Percentiles rank a stretch among this genome's conserved stretches.
Evolutionary conservation across 805 yeast genomes (phyloP).

Genomic region (Metschnikowia santaceciliae): DNA sequence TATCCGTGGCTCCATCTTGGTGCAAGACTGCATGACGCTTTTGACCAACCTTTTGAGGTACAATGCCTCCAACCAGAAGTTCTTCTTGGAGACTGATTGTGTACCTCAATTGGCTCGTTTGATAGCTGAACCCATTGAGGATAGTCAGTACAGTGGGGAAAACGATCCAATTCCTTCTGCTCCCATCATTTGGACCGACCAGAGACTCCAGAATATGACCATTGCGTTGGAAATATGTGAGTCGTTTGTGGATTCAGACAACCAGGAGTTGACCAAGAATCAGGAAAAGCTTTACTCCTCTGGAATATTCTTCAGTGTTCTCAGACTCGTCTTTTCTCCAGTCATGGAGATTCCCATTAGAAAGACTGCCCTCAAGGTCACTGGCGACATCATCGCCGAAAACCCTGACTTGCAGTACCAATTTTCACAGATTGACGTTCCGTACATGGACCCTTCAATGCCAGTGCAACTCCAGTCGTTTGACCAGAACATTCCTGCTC

Average conservation of each 20-base stretch:
- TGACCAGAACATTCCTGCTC: conserved; percentile 55
- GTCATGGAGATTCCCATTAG: conserved; percentile 64
- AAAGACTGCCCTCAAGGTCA: conserved; percentile 63
- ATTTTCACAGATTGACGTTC: conserved; percentile 84
- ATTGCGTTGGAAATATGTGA: conserved; percentile 70
- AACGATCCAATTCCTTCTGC: conserved; percentile 15
- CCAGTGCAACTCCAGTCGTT: conserved; percentile 40
- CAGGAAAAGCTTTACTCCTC: conserved; percentile 59
- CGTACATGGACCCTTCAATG: conserved; percentile 75
- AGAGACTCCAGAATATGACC: conserved; percentile 61
- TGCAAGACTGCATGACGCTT: conserved; percentile 81
- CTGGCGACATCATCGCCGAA: conserved; percentile 70
- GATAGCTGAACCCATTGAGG: conserved; percentile 56
- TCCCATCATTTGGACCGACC: conserved; percentile 72
- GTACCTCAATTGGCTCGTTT: conserved; percentile 60
- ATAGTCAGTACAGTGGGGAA: conserved; percentile 25
- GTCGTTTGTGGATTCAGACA: conserved; percentile 67
- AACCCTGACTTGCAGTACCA: conserved; percentile 65
- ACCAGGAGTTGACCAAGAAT: conserved; percentile 54
- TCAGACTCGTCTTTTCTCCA: conserved; percentile 68
- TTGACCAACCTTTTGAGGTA: conserved; percentile 69
- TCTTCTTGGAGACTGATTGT: conserved; percentile 82
- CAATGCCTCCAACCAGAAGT: conserved; percentile 85
- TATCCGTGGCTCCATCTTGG: conserved; percentile 80
- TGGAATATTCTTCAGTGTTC: conserved; percentile 60